Evolutionary conservation across 2,329 filamentous ascomycete genomes (phyloP).

Genomic region (Xylariomycetidae sp.): DNA sequence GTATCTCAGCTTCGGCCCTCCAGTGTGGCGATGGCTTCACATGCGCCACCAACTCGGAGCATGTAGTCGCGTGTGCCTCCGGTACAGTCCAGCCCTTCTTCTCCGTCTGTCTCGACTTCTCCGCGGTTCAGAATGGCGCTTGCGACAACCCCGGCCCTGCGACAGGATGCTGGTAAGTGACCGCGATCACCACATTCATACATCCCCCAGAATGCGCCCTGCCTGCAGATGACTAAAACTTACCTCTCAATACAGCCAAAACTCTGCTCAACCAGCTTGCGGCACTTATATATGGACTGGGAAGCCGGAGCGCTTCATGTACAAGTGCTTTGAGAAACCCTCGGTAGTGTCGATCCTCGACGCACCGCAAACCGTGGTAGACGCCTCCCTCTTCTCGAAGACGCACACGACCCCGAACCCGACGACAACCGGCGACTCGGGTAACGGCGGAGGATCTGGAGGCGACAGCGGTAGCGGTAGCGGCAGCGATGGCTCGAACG

Average conservation of each 20-base stretch:
- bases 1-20: constrained; percentile 16
- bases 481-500: neutral
- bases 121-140: constrained; percentile 22
- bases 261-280: constrained; percentile 23
- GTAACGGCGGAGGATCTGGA: too few relatives aligned
- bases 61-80: constrained; percentile 31
- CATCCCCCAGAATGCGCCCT: neutral
- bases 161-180: constrained; percentile 33
- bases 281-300: constrained; percentile 33
- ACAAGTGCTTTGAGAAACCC: constrained; percentile 25
- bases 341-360: constrained; percentile 28
- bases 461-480: constrained; percentile 1
- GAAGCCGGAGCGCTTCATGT: constrained; percentile 28
- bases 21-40: constrained; percentile 15
- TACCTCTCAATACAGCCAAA: constrained; percentile 7
- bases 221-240: constrained; percentile 4
- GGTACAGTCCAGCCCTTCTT: constrained; percentile 26
- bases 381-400: constrained; percentile 22
- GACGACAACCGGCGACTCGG: neutral
- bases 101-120: constrained; percentile 29
- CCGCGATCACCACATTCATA: neutral
- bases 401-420: constrained; percentile 11
- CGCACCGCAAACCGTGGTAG: constrained; percentile 28
- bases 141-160: constrained; percentile 21
- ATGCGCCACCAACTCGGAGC: constrained; percentile 26